Evolutionary conservation across 129 eudicot genomes (phyloP).

Genomic region (Smallanthus sonchifolius): DNA sequence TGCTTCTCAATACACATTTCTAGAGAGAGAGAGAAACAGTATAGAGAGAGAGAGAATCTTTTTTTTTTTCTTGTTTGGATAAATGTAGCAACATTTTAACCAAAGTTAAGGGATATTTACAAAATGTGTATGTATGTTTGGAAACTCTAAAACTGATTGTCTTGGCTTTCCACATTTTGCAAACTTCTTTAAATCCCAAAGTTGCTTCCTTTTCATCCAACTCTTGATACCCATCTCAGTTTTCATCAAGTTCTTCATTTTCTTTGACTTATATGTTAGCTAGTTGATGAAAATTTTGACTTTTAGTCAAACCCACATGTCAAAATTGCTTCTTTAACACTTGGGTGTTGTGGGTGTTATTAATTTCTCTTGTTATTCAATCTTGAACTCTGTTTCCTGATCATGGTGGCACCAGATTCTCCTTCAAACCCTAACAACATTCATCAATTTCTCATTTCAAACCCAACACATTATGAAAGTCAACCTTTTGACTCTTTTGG

Average conservation of each 20-base stretch:
- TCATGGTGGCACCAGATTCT: conserved; percentile 72
- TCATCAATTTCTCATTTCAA: conserved; percentile 69
- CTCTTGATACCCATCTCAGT: conserved; percentile 2
- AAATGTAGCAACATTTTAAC: conserved; percentile 46
- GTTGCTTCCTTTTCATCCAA: conserved; percentile 28
- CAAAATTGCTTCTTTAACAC: conserved; percentile 13
- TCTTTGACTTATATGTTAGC: conserved; percentile 2
- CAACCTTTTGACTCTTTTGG: conserved; percentile 55
- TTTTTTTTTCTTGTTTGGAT: conserved; percentile 35
- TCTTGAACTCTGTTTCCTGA: conserved; percentile 1
- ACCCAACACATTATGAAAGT: conserved; percentile 48
- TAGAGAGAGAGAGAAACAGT: conserved; percentile 26
- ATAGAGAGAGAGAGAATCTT: conserved; percentile 41
- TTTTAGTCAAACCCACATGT: conserved; percentile 9
- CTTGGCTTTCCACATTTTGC: conserved; percentile 28
- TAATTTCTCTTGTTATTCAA: background rate
- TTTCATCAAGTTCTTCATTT: conserved; percentile 6
- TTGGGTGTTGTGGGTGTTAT: conserved; percentile 3
- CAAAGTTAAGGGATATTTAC: conserved; percentile 49
- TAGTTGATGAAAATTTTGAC: background rate
- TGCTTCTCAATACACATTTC: conserved; percentile 39
- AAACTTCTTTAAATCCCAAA: conserved; percentile 34
- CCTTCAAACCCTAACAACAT: conserved; percentile 54
- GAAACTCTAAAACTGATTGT: conserved; percentile 20
- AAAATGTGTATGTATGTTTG: conserved; percentile 34